phyloP scores from a whole-genome alignment of 305 asterid species.

The Solanum hybrid region DNA sequence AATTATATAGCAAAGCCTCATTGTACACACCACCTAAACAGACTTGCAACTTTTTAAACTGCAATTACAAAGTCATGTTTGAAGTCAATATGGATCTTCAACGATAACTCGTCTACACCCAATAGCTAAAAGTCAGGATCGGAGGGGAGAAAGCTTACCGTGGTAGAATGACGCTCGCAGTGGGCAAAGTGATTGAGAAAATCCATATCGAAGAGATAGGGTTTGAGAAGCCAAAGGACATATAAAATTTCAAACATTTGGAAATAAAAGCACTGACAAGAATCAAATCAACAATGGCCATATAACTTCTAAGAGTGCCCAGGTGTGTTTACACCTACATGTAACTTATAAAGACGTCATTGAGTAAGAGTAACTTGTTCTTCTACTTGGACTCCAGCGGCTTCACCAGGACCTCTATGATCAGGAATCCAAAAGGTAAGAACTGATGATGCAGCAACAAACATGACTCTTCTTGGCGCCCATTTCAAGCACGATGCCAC shows the following conservation, averaged over 20 bases:
- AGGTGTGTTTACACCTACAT: not conserved
- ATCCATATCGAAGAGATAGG: not conserved
- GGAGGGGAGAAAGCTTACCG: not conserved
- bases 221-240: not conserved
- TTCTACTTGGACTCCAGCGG: not conserved
- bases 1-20: not conserved
- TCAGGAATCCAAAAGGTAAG: slow-evolving; percentile 83
- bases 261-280: not conserved
- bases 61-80: not conserved
- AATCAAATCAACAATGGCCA: not conserved
- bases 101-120: not conserved
- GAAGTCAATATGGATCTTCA: not conserved
- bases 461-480: slow-evolving; percentile 81
- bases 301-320: not conserved
- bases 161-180: not conserved
- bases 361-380: not conserved
- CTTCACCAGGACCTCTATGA: slow-evolving; percentile 2
- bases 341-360: not conserved
- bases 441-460: slow-evolving; percentile 70
- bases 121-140: not conserved
- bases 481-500: slow-evolving; percentile 60
- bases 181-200: not conserved
- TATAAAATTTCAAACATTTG: not conserved
- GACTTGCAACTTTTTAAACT: not conserved
- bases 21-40: not conserved